Evolutionary conservation across 164 flowering plant genomes (phyloP).

Genomic region (Macadamia integrifolia): DNA sequence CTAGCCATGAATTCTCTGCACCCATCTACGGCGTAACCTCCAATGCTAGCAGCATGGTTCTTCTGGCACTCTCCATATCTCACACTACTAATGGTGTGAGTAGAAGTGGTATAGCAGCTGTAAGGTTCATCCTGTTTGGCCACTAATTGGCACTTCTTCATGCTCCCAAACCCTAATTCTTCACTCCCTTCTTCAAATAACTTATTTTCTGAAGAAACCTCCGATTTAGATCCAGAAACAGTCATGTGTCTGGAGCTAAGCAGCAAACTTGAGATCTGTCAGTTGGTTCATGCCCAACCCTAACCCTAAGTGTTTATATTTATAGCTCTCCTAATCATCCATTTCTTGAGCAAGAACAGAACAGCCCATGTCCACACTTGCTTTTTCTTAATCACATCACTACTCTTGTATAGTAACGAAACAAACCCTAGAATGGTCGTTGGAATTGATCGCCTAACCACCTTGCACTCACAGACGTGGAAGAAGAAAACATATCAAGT

Average conservation of each 20-base stretch:
- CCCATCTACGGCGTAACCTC: constrained; percentile 79
- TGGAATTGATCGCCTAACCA: constrained; percentile 43
- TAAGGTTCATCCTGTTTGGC: constrained; percentile 29
- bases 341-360: background rate
- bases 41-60: constrained; percentile 76
- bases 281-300: constrained; percentile 16
- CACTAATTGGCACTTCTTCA: constrained; percentile 58
- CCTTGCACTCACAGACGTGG: constrained; percentile 20
- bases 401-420: background rate
- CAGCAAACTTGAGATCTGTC: too few relatives aligned
- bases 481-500: background rate
- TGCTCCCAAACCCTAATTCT: constrained; percentile 16
- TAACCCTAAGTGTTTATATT: constrained; percentile 41
- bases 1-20: constrained; percentile 85
- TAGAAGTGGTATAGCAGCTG: constrained; percentile 27
- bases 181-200: too few relatives aligned
- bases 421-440: constrained; percentile 18
- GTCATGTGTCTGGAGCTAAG: constrained; percentile 1
- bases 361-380: constrained; percentile 2
- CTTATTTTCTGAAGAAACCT: too few relatives aligned
- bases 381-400: background rate
- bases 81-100: constrained; percentile 28
- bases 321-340: constrained; percentile 21
- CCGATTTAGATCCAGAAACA: background rate
- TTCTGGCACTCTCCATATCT: constrained; percentile 76